Evolutionary conservation across 768 basidiomycete species (phyloP).

Genomic region (Rhizopogon rudus): DNA sequence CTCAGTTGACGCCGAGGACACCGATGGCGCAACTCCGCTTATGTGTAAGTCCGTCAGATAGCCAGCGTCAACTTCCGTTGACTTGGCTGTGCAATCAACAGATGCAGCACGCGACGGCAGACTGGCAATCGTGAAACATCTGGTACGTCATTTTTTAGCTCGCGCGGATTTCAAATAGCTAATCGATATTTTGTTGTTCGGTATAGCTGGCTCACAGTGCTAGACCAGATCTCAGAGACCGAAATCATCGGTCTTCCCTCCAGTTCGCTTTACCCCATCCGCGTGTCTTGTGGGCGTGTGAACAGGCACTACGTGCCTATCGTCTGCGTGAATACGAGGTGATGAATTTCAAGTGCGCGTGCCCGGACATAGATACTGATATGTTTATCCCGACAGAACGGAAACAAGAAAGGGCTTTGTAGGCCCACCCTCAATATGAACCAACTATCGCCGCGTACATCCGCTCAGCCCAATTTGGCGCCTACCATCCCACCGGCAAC

Average conservation of each 20-base stretch:
- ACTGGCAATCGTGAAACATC: conserved; percentile 56
- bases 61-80: not conserved
- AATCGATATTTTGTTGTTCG: not conserved
- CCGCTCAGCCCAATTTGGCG: conserved; percentile 15
- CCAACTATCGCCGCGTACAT: conserved; percentile 22
- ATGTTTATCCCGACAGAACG: conserved; percentile 15
- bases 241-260: conserved; percentile 65
- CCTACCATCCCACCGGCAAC: conserved; percentile 22
- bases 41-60: conserved; percentile 58
- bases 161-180: conserved; percentile 8
- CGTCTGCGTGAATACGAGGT: conserved; percentile 60
- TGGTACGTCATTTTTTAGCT: conserved; percentile 41
- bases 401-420: conserved; percentile 25
- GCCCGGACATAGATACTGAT: conserved; percentile 1
- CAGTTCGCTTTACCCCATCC: conserved; percentile 65
- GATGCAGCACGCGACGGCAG: conserved; percentile 76
- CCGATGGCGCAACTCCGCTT: conserved; percentile 71
- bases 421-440: conserved; percentile 17
- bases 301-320: conserved; percentile 55
- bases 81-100: conserved; percentile 22
- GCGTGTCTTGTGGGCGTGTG: conserved; percentile 64
- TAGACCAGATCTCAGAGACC: conserved; percentile 67
- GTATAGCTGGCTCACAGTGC: conserved; percentile 60
- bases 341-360: conserved; percentile 11
- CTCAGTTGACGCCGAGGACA: conserved; percentile 69